Conservation (phyloP, 495 filamentous ascomycete species). For the Hyaloscypha bicolor region DNA sequence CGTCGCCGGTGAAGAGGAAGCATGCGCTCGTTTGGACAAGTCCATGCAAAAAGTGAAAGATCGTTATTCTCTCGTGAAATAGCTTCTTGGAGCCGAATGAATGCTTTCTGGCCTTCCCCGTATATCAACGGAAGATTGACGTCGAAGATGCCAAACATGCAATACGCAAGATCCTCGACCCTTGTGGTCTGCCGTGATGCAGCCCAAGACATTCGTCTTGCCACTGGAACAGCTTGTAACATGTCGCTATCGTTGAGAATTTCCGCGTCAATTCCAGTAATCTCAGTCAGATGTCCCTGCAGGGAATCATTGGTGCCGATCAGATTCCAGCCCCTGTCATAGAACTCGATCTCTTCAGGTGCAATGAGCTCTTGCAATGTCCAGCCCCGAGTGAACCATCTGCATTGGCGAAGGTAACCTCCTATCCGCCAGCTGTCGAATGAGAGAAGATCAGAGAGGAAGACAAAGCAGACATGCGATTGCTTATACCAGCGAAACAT, state of each 20-base stretch:
- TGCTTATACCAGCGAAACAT: slow-evolving; percentile 31
- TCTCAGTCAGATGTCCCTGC: too few species aligned
- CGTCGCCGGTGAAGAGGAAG: too few species aligned
- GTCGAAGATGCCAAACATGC: slow-evolving; percentile 37
- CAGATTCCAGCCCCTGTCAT: too few species aligned
- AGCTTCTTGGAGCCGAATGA: slow-evolving; percentile 38
- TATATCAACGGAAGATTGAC: slow-evolving; percentile 40
- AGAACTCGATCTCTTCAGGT: too few species aligned
- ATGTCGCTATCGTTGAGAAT: slow-evolving; percentile 25
- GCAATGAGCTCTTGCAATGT: slow-evolving; percentile 32
- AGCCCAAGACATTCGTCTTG: slow-evolving; percentile 38
- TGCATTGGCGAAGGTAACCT: too few species aligned
- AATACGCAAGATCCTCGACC: slow-evolving; percentile 38
- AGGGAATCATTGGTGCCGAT: too few species aligned
- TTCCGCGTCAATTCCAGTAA: too few species aligned
- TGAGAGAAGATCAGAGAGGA: slow-evolving; percentile 32
- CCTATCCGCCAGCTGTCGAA: background rate
- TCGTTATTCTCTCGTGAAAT: slow-evolving; percentile 35
- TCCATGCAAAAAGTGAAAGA: slow-evolving; percentile 37
- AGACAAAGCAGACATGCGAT: slow-evolving; percentile 40
- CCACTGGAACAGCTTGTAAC: slow-evolving; percentile 27
- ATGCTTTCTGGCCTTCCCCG: slow-evolving; percentile 37
- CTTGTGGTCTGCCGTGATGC: slow-evolving; percentile 31
- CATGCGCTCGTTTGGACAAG: background rate
- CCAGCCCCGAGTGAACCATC: too few species aligned